A percentile compares a stretch with the other conserved stretches of the same genome.
Evolutionary conservation across 345 rosid genomes (phyloP).

Genomic region (Rhodamnia rubescens): DNA sequence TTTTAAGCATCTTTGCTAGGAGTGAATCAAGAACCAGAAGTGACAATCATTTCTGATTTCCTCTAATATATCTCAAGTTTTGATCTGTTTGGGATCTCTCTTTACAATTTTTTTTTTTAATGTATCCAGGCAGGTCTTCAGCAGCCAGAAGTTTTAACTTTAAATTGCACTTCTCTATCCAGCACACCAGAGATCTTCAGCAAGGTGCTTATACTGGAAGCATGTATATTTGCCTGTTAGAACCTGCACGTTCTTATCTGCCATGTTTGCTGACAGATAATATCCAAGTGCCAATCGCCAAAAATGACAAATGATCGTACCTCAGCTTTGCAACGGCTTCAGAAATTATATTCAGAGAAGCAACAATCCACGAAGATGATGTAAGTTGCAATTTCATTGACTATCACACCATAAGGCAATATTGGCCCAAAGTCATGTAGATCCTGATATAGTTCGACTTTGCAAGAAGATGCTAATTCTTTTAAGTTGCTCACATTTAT

Average conservation of each 20-base stretch:
- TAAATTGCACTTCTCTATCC: conserved; percentile 68
- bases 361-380: conserved; percentile 50
- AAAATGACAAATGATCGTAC: conserved; percentile 25
- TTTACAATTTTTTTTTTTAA: neutral
- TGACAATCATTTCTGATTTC: neutral
- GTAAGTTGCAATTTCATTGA: conserved; percentile 24
- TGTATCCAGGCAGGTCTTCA: conserved; percentile 33
- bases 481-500: neutral
- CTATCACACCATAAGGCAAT: neutral
- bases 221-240: neutral
- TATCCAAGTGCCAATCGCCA: conserved; percentile 21
- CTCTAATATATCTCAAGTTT: neutral
- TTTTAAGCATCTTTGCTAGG: neutral
- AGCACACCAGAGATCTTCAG: conserved; percentile 60
- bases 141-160: conserved; percentile 41
- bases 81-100: neutral
- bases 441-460: neutral
- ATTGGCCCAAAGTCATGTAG: neutral
- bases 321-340: conserved; percentile 54
- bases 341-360: conserved; percentile 46
- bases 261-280: conserved; percentile 34
- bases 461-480: neutral
- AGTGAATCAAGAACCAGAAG: neutral
- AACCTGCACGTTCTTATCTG: neutral
- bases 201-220: conserved; percentile 42